Evolutionary conservation across 192 early-diverging fungal species (phyloP), one percentile per base, ranked within the genome.

Genomic region (Jimgerdemannia flammicorona): DNA sequence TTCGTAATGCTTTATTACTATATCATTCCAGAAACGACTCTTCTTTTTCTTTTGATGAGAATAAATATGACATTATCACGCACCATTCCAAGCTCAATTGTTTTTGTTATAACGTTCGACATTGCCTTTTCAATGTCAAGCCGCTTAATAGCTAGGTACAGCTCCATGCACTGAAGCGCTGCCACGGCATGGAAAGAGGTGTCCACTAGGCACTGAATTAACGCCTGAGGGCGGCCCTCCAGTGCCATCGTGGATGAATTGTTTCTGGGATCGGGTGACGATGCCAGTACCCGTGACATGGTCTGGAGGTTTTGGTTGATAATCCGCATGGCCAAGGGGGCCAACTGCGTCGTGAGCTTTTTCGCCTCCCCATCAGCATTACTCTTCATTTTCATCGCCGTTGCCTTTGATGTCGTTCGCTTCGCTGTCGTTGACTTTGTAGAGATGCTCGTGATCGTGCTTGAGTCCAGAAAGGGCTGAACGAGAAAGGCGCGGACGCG

Each of bases 71-170:
- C 69, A 3, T n/a, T 3, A 3, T 54, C 43, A 40, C 40, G 72
- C 81, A 88, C 87, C 81, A 84, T 81, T n/a, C 81, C 86, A 64
- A 88, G 43, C 43, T 84, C 79, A 11, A 88, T 81, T 17, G 84
- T 74, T 70, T 85, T 88, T 40, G 84, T 75, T 19, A 83, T 84
- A 6, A 88, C 40, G 59, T 88, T 88, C 3, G 85, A 88, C 3
- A 77, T 72, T 18, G 85, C 81, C 41, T 88, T 88, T 70, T 87
- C 85, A 29, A 88, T 75, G 59, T 88, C 87, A 43, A 88, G 19
- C 19, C 72, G 74, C 63, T 81, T 81, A 9, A 78, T 67, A n/a
- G 69, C 42, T 6, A 70, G 54, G 44, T 67, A 75, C 6, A 54
- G 43, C 44, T 81, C 74, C 76, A 83, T 74, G 29, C 72, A 69